A percentile compares a stretch with the other conserved stretches of the same genome.
Conservation (phyloP, 1,139 yeast species). For the Lodderomyces theae region DNA sequence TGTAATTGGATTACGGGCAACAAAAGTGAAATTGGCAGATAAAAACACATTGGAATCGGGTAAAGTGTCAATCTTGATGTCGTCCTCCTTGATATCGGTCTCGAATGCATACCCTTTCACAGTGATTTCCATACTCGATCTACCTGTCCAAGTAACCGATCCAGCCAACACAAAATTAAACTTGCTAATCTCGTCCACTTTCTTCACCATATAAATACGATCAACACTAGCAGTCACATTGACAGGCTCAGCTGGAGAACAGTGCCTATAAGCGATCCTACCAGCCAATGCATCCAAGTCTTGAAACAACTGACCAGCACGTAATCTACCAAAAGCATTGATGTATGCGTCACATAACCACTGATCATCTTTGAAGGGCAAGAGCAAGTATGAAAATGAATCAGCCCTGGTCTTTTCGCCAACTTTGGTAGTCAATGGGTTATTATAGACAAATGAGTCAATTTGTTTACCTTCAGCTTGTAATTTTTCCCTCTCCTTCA, state of each 20-base stretch:
- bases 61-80: slow-evolving; percentile 24
- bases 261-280: slow-evolving; percentile 79
- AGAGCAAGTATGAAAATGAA: slow-evolving; percentile 67
- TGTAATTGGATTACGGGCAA: slow-evolving; percentile 88
- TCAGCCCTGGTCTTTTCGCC: slow-evolving; percentile 73
- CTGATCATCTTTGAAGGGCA: slow-evolving; percentile 82
- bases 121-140: slow-evolving; percentile 91
- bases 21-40: slow-evolving; percentile 91
- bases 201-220: slow-evolving; percentile 81
- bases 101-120: slow-evolving; percentile 82
- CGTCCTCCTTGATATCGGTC: slow-evolving; percentile 28
- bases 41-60: slow-evolving; percentile 54
- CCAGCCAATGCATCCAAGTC: slow-evolving; percentile 90
- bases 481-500: slow-evolving; percentile 70
- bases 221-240: slow-evolving; percentile 94
- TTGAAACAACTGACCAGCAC: slow-evolving; percentile 90
- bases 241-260: slow-evolving; percentile 89
- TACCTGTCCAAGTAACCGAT: slow-evolving; percentile 88
- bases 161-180: slow-evolving; percentile 84
- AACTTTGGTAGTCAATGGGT: slow-evolving; percentile 69
- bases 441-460: slow-evolving; percentile 67
- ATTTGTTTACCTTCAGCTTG: slow-evolving; percentile 65
- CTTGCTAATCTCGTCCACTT: slow-evolving; percentile 73
- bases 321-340: slow-evolving; percentile 81
- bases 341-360: slow-evolving; percentile 85